These are phyloP conservation scores for Lumnitzera racemosa DNA, from an alignment of 345 rosid species.

Conservation along the genomic window DNA sequence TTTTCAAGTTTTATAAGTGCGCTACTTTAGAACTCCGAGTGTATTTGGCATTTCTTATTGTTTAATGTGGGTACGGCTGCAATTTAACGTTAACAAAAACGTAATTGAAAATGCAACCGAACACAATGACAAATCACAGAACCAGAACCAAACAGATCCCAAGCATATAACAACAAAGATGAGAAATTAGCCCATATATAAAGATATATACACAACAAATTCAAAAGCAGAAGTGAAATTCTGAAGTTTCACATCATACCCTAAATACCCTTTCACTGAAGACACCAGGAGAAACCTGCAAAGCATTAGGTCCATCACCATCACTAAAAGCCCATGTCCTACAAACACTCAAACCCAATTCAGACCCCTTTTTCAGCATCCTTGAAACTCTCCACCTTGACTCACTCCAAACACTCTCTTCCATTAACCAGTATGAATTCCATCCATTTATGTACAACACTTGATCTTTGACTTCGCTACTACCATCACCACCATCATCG, in stretches of 20 bases:
- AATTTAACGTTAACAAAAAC: too few relatives aligned
- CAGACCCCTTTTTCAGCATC: conserved; percentile 23
- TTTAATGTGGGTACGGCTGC: too few relatives aligned
- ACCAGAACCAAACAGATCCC: too few relatives aligned
- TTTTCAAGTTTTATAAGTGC: too few relatives aligned
- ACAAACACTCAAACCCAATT: conserved; percentile 44
- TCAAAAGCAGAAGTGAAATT: background rate
- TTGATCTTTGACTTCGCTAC: background rate
- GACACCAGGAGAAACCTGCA: conserved; percentile 44
- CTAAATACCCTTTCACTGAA: conserved; percentile 33
- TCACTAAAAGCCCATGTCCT: conserved; percentile 52
- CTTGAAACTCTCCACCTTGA: conserved; percentile 22
- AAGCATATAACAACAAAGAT: background rate
- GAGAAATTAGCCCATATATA: background rate
- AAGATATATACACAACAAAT: background rate
- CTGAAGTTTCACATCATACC: conserved; percentile 14
- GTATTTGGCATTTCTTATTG: too few relatives aligned
- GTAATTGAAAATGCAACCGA: too few relatives aligned
- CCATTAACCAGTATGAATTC: conserved; percentile 37
- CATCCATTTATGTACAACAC: conserved; percentile 26
- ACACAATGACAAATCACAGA: too few relatives aligned
- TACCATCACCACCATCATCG: conserved; percentile 1
- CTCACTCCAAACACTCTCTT: conserved; percentile 20
- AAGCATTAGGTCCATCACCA: conserved; percentile 20
- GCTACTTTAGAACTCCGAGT: too few relatives aligned